A percentile compares a stretch with the other conserved stretches of the same genome.
Evolutionary conservation across 2,329 filamentous ascomycete species (phyloP).

Genomic region (Trichoderma koningii): DNA sequence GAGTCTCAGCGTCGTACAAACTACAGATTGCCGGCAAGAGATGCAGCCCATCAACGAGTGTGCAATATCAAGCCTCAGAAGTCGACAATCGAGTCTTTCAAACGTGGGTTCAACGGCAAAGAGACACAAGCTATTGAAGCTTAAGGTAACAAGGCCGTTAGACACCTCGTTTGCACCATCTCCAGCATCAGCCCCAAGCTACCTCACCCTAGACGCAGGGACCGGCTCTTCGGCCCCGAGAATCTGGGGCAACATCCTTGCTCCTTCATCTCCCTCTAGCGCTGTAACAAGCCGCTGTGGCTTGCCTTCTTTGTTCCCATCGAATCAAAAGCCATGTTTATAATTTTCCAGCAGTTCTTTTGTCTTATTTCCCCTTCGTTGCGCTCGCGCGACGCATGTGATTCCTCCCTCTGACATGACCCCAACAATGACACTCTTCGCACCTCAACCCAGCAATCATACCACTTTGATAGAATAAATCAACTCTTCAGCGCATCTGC

Average conservation of each 20-base stretch:
- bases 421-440: conserved; percentile 12
- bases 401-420: conserved; percentile 6
- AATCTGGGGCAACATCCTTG: conserved; percentile 42
- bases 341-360: not conserved
- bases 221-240: conserved; percentile 29
- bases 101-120: not conserved
- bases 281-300: conserved; percentile 15
- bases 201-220: conserved; percentile 21
- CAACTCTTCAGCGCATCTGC: not conserved
- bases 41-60: not conserved
- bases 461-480: conserved; percentile 1
- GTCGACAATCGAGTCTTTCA: too few species aligned
- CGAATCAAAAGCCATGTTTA: not conserved
- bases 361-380: not conserved
- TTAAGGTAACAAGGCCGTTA: too few species aligned
- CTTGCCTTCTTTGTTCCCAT: not conserved
- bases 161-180: too few species aligned
- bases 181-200: not conserved
- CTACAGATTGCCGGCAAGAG: not conserved
- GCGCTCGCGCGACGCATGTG: conserved; percentile 21
- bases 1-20: conserved; percentile 1
- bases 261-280: conserved; percentile 11
- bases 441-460: not conserved
- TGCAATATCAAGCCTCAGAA: not conserved
- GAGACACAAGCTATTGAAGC: not conserved